Conservation (phyloP, 1,139 yeast species). For the Pichia sp. region DNA sequence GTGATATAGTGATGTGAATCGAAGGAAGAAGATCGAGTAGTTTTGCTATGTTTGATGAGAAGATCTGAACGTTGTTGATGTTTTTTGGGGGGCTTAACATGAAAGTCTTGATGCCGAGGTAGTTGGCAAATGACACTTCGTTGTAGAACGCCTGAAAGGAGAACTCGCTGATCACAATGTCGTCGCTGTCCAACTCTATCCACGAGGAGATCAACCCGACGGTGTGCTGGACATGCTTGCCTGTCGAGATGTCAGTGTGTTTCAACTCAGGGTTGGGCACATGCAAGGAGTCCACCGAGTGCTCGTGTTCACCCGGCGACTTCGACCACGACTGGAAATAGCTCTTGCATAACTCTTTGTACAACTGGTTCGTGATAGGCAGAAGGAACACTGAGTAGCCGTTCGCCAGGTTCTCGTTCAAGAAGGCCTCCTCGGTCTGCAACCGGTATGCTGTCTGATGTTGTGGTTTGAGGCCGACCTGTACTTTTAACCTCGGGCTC, state of each 20-base stretch:
- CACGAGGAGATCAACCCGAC: slow-evolving; percentile 58
- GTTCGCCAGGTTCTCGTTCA: not conserved
- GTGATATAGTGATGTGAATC: slow-evolving; percentile 36
- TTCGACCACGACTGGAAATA: slow-evolving; percentile 32
- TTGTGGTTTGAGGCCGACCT: slow-evolving; percentile 10
- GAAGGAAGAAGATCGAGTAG: slow-evolving; percentile 24
- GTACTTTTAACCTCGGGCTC: not conserved
- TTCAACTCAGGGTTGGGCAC: slow-evolving; percentile 38
- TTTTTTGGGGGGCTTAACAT: slow-evolving; percentile 59
- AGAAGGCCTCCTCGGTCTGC: not conserved
- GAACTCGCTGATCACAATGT: slow-evolving; percentile 44
- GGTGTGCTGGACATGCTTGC: slow-evolving; percentile 36
- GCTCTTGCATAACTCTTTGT: slow-evolving; percentile 37
- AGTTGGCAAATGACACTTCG: slow-evolving; percentile 56
- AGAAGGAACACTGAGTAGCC: slow-evolving; percentile 29
- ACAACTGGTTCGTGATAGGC: slow-evolving; percentile 41
- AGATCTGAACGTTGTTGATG: slow-evolving; percentile 43
- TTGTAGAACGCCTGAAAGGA: slow-evolving; percentile 50
- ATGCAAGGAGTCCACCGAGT: slow-evolving; percentile 18
- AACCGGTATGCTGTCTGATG: not conserved
- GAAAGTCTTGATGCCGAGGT: slow-evolving; percentile 48
- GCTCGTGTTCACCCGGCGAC: slow-evolving; percentile 18
- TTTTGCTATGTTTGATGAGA: slow-evolving; percentile 26
- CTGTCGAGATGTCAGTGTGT: slow-evolving; percentile 37
- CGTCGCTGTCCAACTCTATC: slow-evolving; percentile 56